Evolutionary conservation across 2,329 filamentous ascomycete genomes (phyloP), one percentile per base, ranked within the genome.

Genomic region (Colletotrichum graminicola): DNA sequence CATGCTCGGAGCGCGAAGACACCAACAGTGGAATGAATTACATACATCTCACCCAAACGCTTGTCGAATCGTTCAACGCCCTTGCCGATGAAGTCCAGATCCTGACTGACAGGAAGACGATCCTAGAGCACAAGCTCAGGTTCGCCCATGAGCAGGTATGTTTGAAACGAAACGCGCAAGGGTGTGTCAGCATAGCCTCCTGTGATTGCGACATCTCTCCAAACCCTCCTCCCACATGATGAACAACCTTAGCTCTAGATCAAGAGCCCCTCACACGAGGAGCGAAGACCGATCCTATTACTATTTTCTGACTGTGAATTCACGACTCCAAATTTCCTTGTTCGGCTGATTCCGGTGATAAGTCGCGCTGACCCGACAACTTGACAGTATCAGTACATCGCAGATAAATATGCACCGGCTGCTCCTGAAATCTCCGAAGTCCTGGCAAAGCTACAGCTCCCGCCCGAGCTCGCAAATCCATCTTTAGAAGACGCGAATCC

Each of bases 241-340:
- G 81, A 83, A 75, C 78, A 77, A 77, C 79, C 79, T 92, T 93
- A 94, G 92, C 92, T 94, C 92, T 94, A 94, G 92, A 94, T 93
- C 92, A 91, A 86, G 87, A 93, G 90, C 86, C 88, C 84, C 86
- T 79, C 39, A 74, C 73, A 74, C 73, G 77, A 81, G 85, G 84
- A 86, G 84, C 85, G 78, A 82, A 89, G 91, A 93, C 86, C 85
- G 90, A 92, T 81, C 89, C 79, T 75, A 78, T 80, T 78, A 81
- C 76, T 80, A 84, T 76, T 79, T 78, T 80, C 83, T 84, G 83
- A 85, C 79, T 74, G 73, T 70, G 54, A 72, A 73, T 68, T 68
- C 73, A 74, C 73, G 32, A 71, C 64, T 67, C 14, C 49, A 45
- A 69, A 32, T 51, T 73, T 66, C 47, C 71, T 73, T 61, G 26